These are phyloP conservation scores for Rubus idaeus DNA, from an alignment of 306 rosid species.

Conservation along the genomic window DNA sequence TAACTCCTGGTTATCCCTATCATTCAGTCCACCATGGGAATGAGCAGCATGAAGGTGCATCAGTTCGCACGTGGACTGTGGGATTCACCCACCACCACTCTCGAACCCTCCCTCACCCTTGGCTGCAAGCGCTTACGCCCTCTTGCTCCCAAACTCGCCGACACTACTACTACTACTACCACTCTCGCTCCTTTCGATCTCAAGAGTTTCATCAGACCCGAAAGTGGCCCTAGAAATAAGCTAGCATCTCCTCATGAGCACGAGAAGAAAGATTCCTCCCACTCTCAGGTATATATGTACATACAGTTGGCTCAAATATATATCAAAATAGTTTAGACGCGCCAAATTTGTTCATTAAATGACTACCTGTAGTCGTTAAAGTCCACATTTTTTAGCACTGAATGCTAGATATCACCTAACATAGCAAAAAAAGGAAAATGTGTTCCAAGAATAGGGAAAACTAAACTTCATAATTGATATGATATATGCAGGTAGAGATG, in stretches of 20 bases:
- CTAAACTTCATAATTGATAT: background rate
- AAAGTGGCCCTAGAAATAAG: conserved; percentile 54
- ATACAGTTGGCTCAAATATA: no score
- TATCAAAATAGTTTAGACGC: background rate
- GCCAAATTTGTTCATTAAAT: background rate
- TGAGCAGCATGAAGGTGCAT: conserved; percentile 86
- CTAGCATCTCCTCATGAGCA: conserved; percentile 34
- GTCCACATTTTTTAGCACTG: background rate
- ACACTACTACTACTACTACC: conserved; percentile 16
- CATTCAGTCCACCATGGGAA: conserved; percentile 46
- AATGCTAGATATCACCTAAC: no score
- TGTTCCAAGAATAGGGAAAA: background rate
- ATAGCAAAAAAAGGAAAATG: no score
- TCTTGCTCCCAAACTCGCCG: conserved; percentile 72
- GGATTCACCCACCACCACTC: conserved; percentile 33
- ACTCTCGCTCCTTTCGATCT: conserved; percentile 59
- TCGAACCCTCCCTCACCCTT: conserved; percentile 74
- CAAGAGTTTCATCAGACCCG: conserved; percentile 79
- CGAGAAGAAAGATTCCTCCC: conserved; percentile 45
- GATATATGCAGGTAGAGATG: conserved; percentile 51
- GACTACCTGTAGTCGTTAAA: no score
- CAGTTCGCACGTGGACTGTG: conserved; percentile 87
- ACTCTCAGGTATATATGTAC: conserved; percentile 36
- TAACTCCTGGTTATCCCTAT: conserved; percentile 23
- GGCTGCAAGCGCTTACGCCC: conserved; percentile 87